Percentiles rank a stretch among this genome's conserved stretches.
These are phyloP conservation scores for Omphalotus guepiniiformis DNA, from an alignment of 768 basidiomycete species.

Conservation along the genomic window DNA sequence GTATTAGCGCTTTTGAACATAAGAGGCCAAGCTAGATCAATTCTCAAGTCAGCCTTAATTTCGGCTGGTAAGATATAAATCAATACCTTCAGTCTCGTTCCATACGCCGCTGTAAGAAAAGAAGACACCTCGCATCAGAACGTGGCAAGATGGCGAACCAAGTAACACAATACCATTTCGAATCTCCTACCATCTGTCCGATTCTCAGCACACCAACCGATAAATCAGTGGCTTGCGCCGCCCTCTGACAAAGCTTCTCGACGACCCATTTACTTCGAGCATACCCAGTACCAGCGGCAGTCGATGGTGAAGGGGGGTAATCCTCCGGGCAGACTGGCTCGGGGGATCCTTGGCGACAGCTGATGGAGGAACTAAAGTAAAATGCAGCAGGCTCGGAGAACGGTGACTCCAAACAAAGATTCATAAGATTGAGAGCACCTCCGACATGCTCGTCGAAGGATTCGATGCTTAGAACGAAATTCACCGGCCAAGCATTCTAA, in stretches of 20 bases:
- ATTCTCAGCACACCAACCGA: conserved; percentile 38
- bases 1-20: conserved; percentile 43
- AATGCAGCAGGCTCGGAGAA: conserved; percentile 31
- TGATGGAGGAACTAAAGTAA: conserved; percentile 50
- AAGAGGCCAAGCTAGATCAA: conserved; percentile 29
- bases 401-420: conserved; percentile 39
- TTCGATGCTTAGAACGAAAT: conserved; percentile 42
- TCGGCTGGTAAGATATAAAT: not conserved
- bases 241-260: conserved; percentile 48
- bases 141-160: not conserved
- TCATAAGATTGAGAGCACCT: conserved; percentile 46
- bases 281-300: conserved; percentile 31
- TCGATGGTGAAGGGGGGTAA: conserved; percentile 28
- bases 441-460: conserved; percentile 40
- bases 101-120: conserved; percentile 35
- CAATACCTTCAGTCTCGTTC: conserved; percentile 45
- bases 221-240: conserved; percentile 22
- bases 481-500: conserved; percentile 55
- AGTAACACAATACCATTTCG: conserved; percentile 22
- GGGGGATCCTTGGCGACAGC: conserved; percentile 28
- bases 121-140: no score
- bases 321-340: conserved; percentile 28
- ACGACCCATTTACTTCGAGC: conserved; percentile 49
- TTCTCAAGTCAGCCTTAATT: not conserved
- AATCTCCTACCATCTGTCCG: conserved; percentile 55